Base-by-base conservation (phyloP, 2,329 filamentous ascomycete genomes). In the Xylaria sp. region DNA sequence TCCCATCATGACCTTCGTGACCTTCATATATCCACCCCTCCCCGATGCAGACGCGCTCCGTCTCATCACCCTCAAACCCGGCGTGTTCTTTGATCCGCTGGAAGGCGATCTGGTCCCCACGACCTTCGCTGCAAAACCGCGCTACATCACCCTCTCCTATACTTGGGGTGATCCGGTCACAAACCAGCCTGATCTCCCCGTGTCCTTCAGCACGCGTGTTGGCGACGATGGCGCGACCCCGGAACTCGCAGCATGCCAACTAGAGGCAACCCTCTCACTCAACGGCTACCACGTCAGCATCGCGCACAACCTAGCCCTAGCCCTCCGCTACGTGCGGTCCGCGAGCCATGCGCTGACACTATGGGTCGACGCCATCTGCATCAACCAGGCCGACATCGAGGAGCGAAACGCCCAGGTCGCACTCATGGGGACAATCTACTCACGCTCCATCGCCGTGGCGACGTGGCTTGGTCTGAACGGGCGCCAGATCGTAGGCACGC, bases 351-450 rank as follows among this genome's bases (percentile, higher is more conserved):
- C 47, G 23, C 52, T 55, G 18, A 50, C 35, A 1, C 18, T 59
- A 10, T 60, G 58, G 54, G 51, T 58, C 39, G 55, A 61, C 37
- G 55, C 59, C 18, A 47, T 61, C 16, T 61, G 59, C 42, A 61
- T 58, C 34, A 61, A 61, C 30, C 55, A 58, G 49, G 49, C 39
- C 4, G 46, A 60, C 11, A 39, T 60, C 7, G 50, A 57, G 8
- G 58, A 60, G 46, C 54, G 54, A 11, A 57, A 48, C 30, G 19
- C 58, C 10, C 58, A 60, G 35, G 58, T 57, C 8, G 18, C 50
- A 3, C 34, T 59, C 6, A 59, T 53, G 58, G 39, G 39, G 9
- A 10, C 39, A 16, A 52, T 52, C 5, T 52, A 39, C 34, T 39
- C n/a, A 16, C 50, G 50, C 19, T 30, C 50, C 3, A 8, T 52